phyloP scores from a whole-genome alignment of 306 rosid genomes.

The Castanospermum australe region DNA sequence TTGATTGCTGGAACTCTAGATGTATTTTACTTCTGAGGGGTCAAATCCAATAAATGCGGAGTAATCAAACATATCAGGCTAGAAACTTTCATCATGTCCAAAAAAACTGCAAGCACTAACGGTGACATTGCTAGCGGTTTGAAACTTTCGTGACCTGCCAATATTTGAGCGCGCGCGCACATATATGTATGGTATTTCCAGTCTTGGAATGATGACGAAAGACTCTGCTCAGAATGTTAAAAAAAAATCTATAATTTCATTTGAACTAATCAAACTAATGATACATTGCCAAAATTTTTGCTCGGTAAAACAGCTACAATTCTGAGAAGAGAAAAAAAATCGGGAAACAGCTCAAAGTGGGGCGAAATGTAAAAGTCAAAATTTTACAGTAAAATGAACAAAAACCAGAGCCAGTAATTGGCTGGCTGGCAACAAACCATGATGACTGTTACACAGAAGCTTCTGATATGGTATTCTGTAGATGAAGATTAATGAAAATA shows the following conservation, averaged over 20 bases:
- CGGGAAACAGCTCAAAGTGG: slow-evolving; percentile 10
- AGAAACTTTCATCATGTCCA: too few relatives aligned
- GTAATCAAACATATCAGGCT: neutral
- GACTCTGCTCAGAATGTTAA: too few relatives aligned
- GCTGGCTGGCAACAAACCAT: neutral
- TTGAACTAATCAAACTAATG: slow-evolving; percentile 18
- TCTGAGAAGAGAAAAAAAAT: slow-evolving; percentile 8
- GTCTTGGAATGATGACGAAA: too few relatives aligned
- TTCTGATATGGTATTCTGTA: neutral
- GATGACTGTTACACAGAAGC: slow-evolving; percentile 7
- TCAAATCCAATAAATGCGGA: neutral
- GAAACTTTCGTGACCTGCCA: too few relatives aligned
- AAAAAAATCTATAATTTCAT: neutral
- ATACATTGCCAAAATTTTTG: slow-evolving; percentile 30
- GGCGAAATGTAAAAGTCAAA: too few relatives aligned
- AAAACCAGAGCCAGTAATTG: slow-evolving; percentile 14
- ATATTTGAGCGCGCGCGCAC: too few relatives aligned
- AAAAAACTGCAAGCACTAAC: too few relatives aligned
- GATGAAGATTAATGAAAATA: neutral
- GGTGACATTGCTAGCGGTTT: too few relatives aligned
- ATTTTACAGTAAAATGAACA: slow-evolving; percentile 26
- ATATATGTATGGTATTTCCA: too few relatives aligned
- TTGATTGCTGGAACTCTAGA: neutral
- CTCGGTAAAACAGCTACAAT: slow-evolving; percentile 28
- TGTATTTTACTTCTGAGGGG: too few relatives aligned